Evolutionary conservation across 805 yeast genomes (phyloP), one percentile per base, ranked within the genome.

Genomic region (Candida awuae): DNA sequence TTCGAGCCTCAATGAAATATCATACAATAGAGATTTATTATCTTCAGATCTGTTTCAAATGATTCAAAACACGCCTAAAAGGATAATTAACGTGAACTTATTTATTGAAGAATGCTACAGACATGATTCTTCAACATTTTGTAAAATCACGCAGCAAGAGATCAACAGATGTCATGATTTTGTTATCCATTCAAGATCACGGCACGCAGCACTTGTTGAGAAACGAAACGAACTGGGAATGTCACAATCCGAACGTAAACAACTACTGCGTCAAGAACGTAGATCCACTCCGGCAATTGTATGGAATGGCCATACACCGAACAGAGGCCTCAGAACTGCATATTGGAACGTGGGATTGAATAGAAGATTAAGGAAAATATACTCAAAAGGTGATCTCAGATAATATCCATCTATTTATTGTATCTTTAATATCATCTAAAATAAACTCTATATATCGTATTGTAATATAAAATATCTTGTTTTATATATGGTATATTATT

Each of bases 41-140:
- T 49, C 55, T 9, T 58, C 62, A 13, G 66, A 62, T 38, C 34
- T 86, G 15, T 92, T 90, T 54, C 97, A 88, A 61, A 68, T 79
- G 26, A 73, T 90, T 47, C 98, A 90, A 59, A 80, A 82, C 44
- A 75, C 71, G 23, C 98, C 98, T 4, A 81, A 80, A 49, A 61
- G 67, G 19, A 51, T 84, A 14, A 51, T 84, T 4, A 82, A 87
- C 56, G 87, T 92, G 3, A 77, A 79, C 47, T 59, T 62, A 6
- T 63, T 87, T 34, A 69, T 87, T 51, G 87, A 80, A 44, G 68
- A 78, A 28, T 84, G 94, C 47, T 88, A 81, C 62, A 79, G 79
- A 51, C 20, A 25, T 6, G 42, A 39, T 15, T 41, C 40, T 18
- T 51, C 59, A 16, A 37, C 41, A 18, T 57, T 52, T 34, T 77